Percentiles rank a stretch among this genome's conserved stretches.
These are phyloP conservation scores for Salvia rosmarinus DNA, from an alignment of 257 asterid genomes.

Conservation along the genomic window DNA sequence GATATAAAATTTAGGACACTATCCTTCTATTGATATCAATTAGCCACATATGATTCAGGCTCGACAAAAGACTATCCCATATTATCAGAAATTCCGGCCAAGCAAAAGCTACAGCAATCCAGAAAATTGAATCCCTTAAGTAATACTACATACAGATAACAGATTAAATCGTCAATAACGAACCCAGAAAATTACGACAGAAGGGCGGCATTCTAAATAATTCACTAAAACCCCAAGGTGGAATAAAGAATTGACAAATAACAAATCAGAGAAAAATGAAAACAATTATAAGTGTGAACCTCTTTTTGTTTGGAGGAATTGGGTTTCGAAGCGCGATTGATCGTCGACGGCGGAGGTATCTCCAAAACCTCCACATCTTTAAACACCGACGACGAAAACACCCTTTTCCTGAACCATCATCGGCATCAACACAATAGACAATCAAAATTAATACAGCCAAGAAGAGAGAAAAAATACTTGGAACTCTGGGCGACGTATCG, in stretches of 20 bases:
- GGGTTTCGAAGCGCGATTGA: slow-evolving; percentile 37
- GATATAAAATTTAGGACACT: not conserved
- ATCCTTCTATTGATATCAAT: not conserved
- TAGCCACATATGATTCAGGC: not conserved
- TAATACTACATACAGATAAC: not conserved
- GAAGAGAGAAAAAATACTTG: slow-evolving; percentile 35
- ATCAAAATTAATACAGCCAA: not conserved
- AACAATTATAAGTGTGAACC: slow-evolving; percentile 38
- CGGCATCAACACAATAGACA: slow-evolving; percentile 29
- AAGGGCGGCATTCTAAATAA: not conserved
- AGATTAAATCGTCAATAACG: not conserved
- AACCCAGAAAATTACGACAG: not conserved
- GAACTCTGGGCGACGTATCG: slow-evolving; percentile 48
- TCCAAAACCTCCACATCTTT: slow-evolving; percentile 64
- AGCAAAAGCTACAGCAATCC: not conserved
- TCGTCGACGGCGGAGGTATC: slow-evolving; percentile 47
- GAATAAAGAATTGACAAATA: not conserved
- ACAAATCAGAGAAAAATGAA: not conserved
- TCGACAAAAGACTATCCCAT: not conserved
- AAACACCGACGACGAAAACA: slow-evolving; percentile 56
- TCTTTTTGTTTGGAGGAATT: slow-evolving; percentile 51
- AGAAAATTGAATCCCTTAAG: not conserved
- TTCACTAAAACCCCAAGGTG: not conserved
- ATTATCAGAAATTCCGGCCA: not conserved
- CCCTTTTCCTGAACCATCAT: slow-evolving; percentile 59